phyloP scores from a whole-genome alignment of 1,284 basidiomycete genomes.

The Ceratobasidium sp. region DNA sequence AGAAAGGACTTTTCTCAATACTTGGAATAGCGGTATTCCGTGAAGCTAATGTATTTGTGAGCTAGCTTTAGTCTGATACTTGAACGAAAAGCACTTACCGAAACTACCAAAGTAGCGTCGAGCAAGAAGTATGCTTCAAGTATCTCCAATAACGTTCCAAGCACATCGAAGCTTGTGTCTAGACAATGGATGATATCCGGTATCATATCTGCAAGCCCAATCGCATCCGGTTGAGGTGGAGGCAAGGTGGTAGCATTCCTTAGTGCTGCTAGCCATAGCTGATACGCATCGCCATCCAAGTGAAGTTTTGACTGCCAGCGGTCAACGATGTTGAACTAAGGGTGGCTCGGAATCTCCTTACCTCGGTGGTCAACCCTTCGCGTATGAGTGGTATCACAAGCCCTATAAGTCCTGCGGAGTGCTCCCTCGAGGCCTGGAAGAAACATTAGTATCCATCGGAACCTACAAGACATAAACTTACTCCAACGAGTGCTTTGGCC shows the following conservation, averaged over 20 bases:
- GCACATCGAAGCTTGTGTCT: constrained; percentile 74
- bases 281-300: constrained; percentile 80
- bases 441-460: background rate
- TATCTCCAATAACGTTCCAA: constrained; percentile 70
- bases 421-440: constrained; percentile 65
- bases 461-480: constrained; percentile 49
- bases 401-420: constrained; percentile 62
- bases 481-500: constrained; percentile 75
- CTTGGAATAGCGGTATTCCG: constrained; percentile 52
- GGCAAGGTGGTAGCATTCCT: constrained; percentile 69
- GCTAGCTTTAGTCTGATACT: background rate
- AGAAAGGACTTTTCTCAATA: constrained; percentile 60
- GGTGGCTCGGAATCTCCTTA: constrained; percentile 51
- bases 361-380: constrained; percentile 73
- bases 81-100: constrained; percentile 57
- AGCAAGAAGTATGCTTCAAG: constrained; percentile 84
- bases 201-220: constrained; percentile 71
- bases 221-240: constrained; percentile 54
- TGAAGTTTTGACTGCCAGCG: constrained; percentile 65
- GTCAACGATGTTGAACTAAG: background rate
- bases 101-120: constrained; percentile 69
- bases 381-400: constrained; percentile 78
- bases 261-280: constrained; percentile 77
- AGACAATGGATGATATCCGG: constrained; percentile 69
- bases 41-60: constrained; percentile 47